Conservation (phyloP, 73 alveolate genomes). For the Breviolum minutum region DNA sequence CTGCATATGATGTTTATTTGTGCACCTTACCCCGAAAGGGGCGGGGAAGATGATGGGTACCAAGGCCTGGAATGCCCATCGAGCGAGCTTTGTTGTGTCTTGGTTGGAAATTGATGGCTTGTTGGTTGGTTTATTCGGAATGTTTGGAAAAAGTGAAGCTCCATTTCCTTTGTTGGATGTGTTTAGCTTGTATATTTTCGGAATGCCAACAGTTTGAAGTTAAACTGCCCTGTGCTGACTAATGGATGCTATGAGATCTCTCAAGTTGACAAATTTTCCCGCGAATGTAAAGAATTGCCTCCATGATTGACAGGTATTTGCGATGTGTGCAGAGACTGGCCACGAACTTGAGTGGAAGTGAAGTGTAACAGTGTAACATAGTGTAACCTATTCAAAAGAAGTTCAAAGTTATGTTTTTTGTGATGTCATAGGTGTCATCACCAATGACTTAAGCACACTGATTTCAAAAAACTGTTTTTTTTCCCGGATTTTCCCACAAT, state of each 20-base stretch:
- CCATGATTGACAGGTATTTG: conserved; percentile 34
- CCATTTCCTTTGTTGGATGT: neutral
- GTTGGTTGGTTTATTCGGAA: neutral
- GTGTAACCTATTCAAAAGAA: neutral
- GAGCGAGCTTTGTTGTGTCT: conserved; percentile 74
- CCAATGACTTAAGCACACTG: neutral
- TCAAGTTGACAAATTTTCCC: too few relatives aligned
- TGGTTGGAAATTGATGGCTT: neutral
- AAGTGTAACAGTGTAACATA: neutral
- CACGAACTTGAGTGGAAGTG: neutral
- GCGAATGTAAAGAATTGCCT: too few relatives aligned
- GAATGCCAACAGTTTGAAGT: too few relatives aligned
- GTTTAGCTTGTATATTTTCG: too few relatives aligned
- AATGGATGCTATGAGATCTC: too few relatives aligned
- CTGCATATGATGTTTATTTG: neutral
- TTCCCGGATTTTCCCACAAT: neutral
- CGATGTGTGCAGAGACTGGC: conserved; percentile 87
- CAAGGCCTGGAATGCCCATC: conserved; percentile 89
- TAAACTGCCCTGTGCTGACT: too few relatives aligned
- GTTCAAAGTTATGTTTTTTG: neutral
- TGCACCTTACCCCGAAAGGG: too few relatives aligned
- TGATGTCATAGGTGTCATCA: neutral
- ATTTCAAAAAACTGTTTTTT: neutral
- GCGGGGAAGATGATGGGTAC: too few relatives aligned
- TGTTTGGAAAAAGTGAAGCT: neutral